Percentiles rank a stretch among this genome's conserved stretches.
Conservation (phyloP, 805 yeast species). For the Candida yuanshanica region DNA sequence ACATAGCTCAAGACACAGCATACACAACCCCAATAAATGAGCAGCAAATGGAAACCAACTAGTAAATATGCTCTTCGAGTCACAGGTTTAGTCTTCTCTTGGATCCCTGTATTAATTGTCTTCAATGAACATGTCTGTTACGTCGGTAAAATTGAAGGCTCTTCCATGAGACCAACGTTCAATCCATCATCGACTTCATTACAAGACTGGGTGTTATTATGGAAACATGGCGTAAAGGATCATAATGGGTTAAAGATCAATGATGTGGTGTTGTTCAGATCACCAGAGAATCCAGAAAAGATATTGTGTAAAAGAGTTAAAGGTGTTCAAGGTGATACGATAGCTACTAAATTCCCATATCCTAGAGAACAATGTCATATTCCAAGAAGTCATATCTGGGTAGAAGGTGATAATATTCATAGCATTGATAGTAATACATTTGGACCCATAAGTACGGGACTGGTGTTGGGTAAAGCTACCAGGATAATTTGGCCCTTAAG, state of each 20-base stretch:
- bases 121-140: conserved; percentile 66
- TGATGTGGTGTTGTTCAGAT: conserved; percentile 71
- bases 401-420: conserved; percentile 87
- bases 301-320: conserved; percentile 76
- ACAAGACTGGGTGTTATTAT: conserved; percentile 60
- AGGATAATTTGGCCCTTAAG: conserved; percentile 64
- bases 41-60: conserved; percentile 5
- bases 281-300: conserved; percentile 75
- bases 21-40: no score
- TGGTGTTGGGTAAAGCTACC: conserved; percentile 72
- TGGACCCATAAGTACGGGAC: conserved; percentile 82
- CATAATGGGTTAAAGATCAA: conserved; percentile 46
- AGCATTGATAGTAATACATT: conserved; percentile 81
- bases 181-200: conserved; percentile 53
- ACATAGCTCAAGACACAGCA: neutral
- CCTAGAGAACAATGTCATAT: conserved; percentile 55
- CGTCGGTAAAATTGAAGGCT: conserved; percentile 70
- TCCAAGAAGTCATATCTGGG: conserved; percentile 86
- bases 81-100: conserved; percentile 41
- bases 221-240: conserved; percentile 53
- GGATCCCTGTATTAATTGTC: conserved; percentile 78
- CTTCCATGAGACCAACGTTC: conserved; percentile 85
- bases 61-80: conserved; percentile 25
- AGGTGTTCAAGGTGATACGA: conserved; percentile 67
- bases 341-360: conserved; percentile 59